phyloP scores from a whole-genome alignment of 2,329 filamentous ascomycete species.

The Ophiobolus disseminans region DNA sequence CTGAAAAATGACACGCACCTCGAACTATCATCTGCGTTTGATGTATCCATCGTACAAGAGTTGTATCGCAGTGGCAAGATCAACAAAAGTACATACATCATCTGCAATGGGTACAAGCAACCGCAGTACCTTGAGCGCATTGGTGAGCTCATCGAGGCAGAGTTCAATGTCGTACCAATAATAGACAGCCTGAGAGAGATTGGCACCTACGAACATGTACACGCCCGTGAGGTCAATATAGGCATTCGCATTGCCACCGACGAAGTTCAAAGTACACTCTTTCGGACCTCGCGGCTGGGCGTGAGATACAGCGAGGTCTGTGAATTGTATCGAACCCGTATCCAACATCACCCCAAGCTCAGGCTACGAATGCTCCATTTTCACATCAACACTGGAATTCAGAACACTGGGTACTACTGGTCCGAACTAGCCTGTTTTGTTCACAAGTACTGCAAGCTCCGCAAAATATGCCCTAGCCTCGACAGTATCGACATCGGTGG shows the following conservation, averaged over 20 bases:
- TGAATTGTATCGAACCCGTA: neutral
- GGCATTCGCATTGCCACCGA: slow-evolving; percentile 1
- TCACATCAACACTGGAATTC: neutral
- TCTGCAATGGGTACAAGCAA: slow-evolving; percentile 2
- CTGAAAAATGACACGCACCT: neutral
- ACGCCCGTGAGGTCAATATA: neutral
- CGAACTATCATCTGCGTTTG: neutral
- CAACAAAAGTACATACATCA: neutral
- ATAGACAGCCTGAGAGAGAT: neutral
- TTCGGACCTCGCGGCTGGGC: neutral
- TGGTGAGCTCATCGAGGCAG: neutral
- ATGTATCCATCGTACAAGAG: neutral
- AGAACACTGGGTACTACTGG: neutral
- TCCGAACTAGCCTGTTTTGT: neutral
- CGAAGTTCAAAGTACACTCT: neutral
- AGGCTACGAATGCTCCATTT: slow-evolving; percentile 1
- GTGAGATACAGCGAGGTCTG: slow-evolving; percentile 1
- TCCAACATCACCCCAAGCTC: neutral
- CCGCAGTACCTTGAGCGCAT: neutral
- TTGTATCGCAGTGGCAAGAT: neutral
- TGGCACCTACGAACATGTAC: neutral
- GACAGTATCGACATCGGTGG: slow-evolving; percentile 2
- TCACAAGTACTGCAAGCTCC: slow-evolving; percentile 1
- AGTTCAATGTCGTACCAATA: neutral
- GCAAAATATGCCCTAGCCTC: neutral